Evolutionary conservation across 2,329 filamentous ascomycete genomes (phyloP).

Genomic region (Tolypocladium nubicola): DNA sequence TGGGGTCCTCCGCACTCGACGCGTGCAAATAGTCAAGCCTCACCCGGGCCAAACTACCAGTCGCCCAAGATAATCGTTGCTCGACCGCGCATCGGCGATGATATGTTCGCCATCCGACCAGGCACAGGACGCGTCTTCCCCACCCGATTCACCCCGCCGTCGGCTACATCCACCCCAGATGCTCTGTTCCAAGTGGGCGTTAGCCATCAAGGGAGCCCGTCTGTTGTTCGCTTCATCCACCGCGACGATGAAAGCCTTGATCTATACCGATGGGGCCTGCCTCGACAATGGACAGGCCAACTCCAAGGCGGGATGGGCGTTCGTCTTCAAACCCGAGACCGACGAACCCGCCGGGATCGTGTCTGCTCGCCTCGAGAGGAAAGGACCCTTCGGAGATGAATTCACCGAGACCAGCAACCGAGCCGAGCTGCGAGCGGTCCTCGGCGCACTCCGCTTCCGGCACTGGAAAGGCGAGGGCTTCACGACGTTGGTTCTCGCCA

Average conservation of each 20-base stretch:
- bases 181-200: slow-evolving; percentile 2
- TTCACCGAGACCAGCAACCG: slow-evolving; percentile 31
- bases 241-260: slow-evolving; percentile 16
- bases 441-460: slow-evolving; percentile 1
- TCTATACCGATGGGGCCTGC: slow-evolving; percentile 35
- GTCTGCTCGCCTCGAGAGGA: slow-evolving; percentile 26
- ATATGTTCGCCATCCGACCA: neutral
- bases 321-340: slow-evolving; percentile 13
- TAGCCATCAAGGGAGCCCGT: neutral
- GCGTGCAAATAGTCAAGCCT: neutral
- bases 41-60: too few species aligned
- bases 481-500: slow-evolving; percentile 1
- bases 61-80: too few species aligned
- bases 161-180: neutral
- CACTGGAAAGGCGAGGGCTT: slow-evolving; percentile 1
- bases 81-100: neutral
- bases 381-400: slow-evolving; percentile 27
- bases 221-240: slow-evolving; percentile 5
- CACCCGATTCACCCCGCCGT: slow-evolving; percentile 7
- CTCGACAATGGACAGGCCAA: slow-evolving; percentile 26
- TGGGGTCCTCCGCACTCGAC: neutral
- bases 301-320: slow-evolving; percentile 27
- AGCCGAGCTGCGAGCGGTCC: slow-evolving; percentile 2
- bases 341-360: neutral
- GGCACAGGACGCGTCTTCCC: slow-evolving; percentile 7